Conservation (phyloP, 108 stramenopile genomes). For the Skeletonema marinoi region DNA sequence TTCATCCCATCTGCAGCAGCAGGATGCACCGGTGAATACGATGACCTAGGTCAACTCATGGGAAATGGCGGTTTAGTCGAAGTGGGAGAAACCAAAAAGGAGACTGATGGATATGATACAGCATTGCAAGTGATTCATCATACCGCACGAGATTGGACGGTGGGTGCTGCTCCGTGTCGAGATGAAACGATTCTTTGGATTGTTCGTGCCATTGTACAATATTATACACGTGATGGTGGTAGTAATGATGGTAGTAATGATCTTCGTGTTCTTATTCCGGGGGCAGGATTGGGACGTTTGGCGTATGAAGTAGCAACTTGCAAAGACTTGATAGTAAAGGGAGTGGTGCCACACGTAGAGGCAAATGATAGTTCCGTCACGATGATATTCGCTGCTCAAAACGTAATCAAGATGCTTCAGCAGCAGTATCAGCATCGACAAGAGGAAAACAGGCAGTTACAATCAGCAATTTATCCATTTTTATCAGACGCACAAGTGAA, state of each 20-base stretch:
- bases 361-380: conserved; percentile 69
- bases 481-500: conserved; percentile 59
- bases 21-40: background rate
- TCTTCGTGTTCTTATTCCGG: conserved; percentile 59
- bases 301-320: conserved; percentile 55
- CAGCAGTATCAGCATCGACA: background rate
- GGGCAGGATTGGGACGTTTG: conserved; percentile 72
- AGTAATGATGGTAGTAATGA: background rate
- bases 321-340: background rate
- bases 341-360: conserved; percentile 48
- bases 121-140: conserved; percentile 64
- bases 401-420: conserved; percentile 37
- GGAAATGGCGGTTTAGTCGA: conserved; percentile 20
- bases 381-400: conserved; percentile 64
- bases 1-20: conserved; percentile 10
- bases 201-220: conserved; percentile 10
- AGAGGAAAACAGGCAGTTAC: background rate
- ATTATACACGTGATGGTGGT: background rate
- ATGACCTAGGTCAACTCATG: conserved; percentile 7
- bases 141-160: conserved; percentile 76
- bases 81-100: conserved; percentile 7
- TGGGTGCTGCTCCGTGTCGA: conserved; percentile 23
- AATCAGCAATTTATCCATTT: conserved; percentile 53
- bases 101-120: conserved; percentile 57
- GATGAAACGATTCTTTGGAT: conserved; percentile 25